phyloP scores from a whole-genome alignment of 306 rosid genomes.

The Corylus heterophylla region DNA sequence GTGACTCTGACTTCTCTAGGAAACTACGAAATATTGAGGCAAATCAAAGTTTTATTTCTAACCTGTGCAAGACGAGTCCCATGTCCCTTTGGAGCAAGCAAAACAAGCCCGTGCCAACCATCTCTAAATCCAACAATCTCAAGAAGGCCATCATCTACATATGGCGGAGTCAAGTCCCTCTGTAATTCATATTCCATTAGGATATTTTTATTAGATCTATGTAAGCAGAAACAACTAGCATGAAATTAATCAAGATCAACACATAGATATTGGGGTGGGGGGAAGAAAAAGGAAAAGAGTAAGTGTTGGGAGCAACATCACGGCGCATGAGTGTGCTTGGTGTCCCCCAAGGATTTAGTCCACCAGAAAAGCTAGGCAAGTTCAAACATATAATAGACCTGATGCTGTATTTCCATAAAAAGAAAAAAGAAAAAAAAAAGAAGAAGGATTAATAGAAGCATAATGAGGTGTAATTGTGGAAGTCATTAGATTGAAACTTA shows the following conservation, averaged over 20 bases:
- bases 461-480: slow-evolving; percentile 14
- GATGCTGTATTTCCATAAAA: slow-evolving; percentile 53
- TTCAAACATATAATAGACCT: slow-evolving; percentile 89
- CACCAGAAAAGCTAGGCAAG: slow-evolving; percentile 99
- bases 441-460: slow-evolving; percentile 23
- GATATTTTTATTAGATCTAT: slow-evolving; percentile 22
- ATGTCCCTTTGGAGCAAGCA: slow-evolving; percentile 92
- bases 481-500: slow-evolving; percentile 12
- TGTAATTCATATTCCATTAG: slow-evolving; percentile 37
- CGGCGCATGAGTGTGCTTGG: slow-evolving; percentile 49
- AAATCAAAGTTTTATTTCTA: slow-evolving; percentile 1
- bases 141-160: slow-evolving; percentile 84
- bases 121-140: slow-evolving; percentile 93
- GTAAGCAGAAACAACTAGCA: slow-evolving; percentile 3
- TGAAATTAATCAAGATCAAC: not conserved
- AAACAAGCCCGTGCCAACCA: slow-evolving; percentile 98
- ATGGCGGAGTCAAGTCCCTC: slow-evolving; percentile 78
- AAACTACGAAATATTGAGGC: not conserved
- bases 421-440: slow-evolving; percentile 15
- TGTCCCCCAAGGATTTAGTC: slow-evolving; percentile 93
- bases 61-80: slow-evolving; percentile 99
- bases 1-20: not conserved
- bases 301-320: slow-evolving; percentile 47
- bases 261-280: not conserved
- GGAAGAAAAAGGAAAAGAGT: not conserved